Percentiles rank a stretch among this genome's conserved stretches.
Evolutionary conservation across 495 filamentous ascomycete species (phyloP).

Genomic region (Neurospora sp.): DNA sequence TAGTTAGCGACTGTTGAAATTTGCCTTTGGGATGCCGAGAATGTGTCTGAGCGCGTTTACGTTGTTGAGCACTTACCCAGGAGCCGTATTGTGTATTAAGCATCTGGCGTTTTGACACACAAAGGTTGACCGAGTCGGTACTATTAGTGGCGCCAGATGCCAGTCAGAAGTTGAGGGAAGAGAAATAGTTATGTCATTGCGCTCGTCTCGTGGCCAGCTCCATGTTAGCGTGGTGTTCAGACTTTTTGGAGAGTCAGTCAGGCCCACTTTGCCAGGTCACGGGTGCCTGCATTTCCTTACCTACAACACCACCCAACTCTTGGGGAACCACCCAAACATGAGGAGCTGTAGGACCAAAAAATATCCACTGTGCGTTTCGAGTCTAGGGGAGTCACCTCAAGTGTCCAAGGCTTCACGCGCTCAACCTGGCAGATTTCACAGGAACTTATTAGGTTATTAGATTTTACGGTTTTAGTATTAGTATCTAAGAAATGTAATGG

Average conservation of each 20-base stretch:
- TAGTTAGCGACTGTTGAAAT: not conserved
- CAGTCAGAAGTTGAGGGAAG: not conserved
- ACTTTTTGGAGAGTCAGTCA: not conserved
- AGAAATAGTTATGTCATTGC: not conserved
- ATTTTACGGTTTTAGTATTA: conserved; percentile 33
- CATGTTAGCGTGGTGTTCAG: not conserved
- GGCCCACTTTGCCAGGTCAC: not conserved
- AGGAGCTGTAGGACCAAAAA: not conserved
- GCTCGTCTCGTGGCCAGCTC: not conserved
- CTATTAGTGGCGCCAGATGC: not conserved
- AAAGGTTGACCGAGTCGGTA: not conserved
- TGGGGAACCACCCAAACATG: not conserved
- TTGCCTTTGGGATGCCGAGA: not conserved
- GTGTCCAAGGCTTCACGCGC: not conserved
- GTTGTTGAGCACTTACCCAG: not conserved
- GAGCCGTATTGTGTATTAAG: not conserved
- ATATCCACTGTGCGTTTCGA: not conserved
- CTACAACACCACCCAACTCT: not conserved
- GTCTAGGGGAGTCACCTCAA: not conserved
- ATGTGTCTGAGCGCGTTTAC: not conserved
- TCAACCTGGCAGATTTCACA: not conserved
- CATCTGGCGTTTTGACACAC: not conserved
- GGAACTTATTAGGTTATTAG: not conserved
- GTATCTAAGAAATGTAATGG: conserved; percentile 17
- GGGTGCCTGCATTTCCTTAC: not conserved